A percentile compares a stretch with the other conserved stretches of the same genome.
phyloP scores from a whole-genome alignment of 2,329 filamentous ascomycete species.

The Fusarium veterinarium region DNA sequence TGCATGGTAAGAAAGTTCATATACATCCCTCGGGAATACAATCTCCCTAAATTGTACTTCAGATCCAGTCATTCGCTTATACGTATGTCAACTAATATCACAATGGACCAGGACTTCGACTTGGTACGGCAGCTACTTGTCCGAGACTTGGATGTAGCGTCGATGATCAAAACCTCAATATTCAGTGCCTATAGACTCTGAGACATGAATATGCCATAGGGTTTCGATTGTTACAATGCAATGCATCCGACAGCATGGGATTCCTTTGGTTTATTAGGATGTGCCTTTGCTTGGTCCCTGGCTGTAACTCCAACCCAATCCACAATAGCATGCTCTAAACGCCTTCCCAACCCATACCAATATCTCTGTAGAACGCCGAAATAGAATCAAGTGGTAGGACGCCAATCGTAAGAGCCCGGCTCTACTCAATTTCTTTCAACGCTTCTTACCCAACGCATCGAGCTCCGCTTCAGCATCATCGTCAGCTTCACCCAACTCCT shows the following conservation, averaged over 20 bases:
- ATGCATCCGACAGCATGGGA: not conserved
- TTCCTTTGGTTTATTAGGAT: not conserved
- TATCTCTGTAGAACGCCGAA: constrained; percentile 16
- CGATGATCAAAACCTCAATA: not conserved
- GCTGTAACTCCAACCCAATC: constrained; percentile 21
- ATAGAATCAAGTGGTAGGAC: not conserved
- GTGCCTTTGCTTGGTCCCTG: not conserved
- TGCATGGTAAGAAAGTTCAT: not conserved
- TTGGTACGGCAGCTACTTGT: not conserved
- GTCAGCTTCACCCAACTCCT: constrained; percentile 64
- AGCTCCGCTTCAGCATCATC: constrained; percentile 60
- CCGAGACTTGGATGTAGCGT: not conserved
- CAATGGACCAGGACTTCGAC: not conserved
- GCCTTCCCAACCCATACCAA: constrained; percentile 1
- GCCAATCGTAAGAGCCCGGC: not conserved
- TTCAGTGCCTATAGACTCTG: not conserved
- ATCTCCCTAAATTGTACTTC: not conserved
- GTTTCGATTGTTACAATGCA: not conserved
- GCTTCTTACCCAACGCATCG: constrained; percentile 55
- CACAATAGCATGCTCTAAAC: constrained; percentile 11
- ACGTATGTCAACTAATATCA: not conserved
- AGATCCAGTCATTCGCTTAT: not conserved
- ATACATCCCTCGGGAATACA: not conserved
- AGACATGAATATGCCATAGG: not conserved
- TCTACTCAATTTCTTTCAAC: constrained; percentile 36